These are phyloP conservation scores for Phytopythium litorale DNA, from an alignment of 352 stramenopile genomes.

Conservation along the genomic window DNA sequence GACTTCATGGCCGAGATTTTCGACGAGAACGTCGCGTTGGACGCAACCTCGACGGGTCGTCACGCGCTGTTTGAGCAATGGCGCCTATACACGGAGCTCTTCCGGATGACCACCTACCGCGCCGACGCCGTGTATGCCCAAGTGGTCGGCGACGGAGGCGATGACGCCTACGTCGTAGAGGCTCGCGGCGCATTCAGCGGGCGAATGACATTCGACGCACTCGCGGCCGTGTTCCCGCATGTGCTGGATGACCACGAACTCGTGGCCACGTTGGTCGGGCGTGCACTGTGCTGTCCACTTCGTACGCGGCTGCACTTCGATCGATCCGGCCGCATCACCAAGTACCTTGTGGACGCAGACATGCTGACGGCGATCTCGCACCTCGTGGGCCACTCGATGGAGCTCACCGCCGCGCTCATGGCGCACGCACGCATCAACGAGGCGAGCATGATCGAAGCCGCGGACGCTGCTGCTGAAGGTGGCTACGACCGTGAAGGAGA, in stretches of 20 bases:
- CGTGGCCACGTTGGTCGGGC: not conserved
- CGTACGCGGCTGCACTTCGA: not conserved
- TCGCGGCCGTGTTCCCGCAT: not conserved
- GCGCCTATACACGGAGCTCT: constrained; percentile 3
- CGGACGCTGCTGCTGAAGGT: not conserved
- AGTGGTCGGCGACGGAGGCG: not conserved
- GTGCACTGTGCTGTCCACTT: not conserved
- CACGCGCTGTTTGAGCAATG: not conserved
- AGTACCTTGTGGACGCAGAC: not conserved
- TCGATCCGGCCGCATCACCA: not conserved
- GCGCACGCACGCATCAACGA: not conserved
- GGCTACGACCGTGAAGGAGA: no score
- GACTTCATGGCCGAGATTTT: not conserved
- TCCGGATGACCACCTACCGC: not conserved
- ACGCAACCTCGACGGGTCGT: not conserved
- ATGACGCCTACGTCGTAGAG: not conserved
- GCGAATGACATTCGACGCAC: not conserved
- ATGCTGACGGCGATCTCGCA: not conserved
- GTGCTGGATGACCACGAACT: not conserved
- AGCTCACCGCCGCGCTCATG: not conserved
- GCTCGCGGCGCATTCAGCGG: not conserved
- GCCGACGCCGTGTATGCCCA: not conserved
- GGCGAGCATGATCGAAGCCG: not conserved
- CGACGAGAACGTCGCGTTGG: not conserved
- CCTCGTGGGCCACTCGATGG: not conserved